Evolutionary conservation across 2,329 filamentous ascomycete species (phyloP).

Genomic region (Aspergillus neotritici): DNA sequence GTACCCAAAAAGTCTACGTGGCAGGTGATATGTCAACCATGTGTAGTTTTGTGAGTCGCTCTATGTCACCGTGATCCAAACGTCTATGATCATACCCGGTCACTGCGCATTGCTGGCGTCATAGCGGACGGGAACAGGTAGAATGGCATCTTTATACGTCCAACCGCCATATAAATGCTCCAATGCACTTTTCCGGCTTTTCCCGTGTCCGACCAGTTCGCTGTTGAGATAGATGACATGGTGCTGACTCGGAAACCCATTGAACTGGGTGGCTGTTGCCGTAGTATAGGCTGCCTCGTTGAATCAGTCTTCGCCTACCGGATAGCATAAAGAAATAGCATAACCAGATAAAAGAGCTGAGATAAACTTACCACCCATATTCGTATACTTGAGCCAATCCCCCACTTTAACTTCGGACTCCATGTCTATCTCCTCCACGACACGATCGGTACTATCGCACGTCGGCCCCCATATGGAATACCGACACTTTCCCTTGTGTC

Average conservation of each 20-base stretch:
- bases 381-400: conserved; percentile 23
- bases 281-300: conserved; percentile 13
- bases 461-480: conserved; percentile 28
- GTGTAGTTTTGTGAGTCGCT: too few species aligned
- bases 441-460: conserved; percentile 23
- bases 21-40: too few species aligned
- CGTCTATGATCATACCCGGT: too few species aligned
- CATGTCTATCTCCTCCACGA: conserved; percentile 12
- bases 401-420: conserved; percentile 16
- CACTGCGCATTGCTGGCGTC: too few species aligned
- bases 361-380: conserved; percentile 23
- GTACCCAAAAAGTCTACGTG: too few species aligned
- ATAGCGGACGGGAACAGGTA: too few species aligned
- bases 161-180: too few species aligned
- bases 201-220: conserved; percentile 8
- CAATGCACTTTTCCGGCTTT: not conserved
- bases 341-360: not conserved
- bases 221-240: conserved; percentile 22
- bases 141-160: too few species aligned
- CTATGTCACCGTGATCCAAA: too few species aligned
- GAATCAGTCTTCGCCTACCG: conserved; percentile 1
- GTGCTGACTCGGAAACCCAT: conserved; percentile 16
- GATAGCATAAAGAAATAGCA: not conserved
- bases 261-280: conserved; percentile 19
- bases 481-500: conserved; percentile 3